Percentiles rank a stretch among this genome's conserved stretches.
phyloP scores from a whole-genome alignment of 2,329 filamentous ascomycete genomes.

The Aspergillus unguis region DNA sequence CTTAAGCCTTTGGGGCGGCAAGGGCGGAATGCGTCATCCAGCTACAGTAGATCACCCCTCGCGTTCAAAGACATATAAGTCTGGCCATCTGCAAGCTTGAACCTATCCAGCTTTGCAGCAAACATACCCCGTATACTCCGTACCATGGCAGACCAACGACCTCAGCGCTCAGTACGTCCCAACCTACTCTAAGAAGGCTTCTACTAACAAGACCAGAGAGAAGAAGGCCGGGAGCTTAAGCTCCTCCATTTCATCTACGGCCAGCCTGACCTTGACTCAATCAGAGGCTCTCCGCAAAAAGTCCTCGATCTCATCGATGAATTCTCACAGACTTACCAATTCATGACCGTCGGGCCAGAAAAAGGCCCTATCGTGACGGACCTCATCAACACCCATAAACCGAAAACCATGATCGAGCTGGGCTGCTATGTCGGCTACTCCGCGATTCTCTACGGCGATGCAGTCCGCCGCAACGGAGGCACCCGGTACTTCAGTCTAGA shows the following conservation, averaged over 20 bases:
- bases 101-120: neutral
- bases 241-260: conserved; percentile 67
- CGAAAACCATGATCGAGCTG: conserved; percentile 70
- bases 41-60: no score
- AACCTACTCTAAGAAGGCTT: no score
- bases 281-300: conserved; percentile 61
- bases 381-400: conserved; percentile 65
- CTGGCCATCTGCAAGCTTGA: no score
- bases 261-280: conserved; percentile 58
- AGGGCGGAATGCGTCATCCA: no score
- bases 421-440: conserved; percentile 83
- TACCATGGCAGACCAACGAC: no score
- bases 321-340: conserved; percentile 63
- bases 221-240: conserved; percentile 72
- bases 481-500: conserved; percentile 69
- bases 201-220: conserved; percentile 29
- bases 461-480: conserved; percentile 62
- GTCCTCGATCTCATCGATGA: conserved; percentile 70
- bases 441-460: conserved; percentile 68
- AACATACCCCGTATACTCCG: no score
- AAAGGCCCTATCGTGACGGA: conserved; percentile 70
- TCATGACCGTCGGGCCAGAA: conserved; percentile 76
- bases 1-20: no score
- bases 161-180: neutral
- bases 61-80: no score